phyloP scores from a whole-genome alignment of 1,139 yeast genomes.

The Debaryomyces sp. region DNA sequence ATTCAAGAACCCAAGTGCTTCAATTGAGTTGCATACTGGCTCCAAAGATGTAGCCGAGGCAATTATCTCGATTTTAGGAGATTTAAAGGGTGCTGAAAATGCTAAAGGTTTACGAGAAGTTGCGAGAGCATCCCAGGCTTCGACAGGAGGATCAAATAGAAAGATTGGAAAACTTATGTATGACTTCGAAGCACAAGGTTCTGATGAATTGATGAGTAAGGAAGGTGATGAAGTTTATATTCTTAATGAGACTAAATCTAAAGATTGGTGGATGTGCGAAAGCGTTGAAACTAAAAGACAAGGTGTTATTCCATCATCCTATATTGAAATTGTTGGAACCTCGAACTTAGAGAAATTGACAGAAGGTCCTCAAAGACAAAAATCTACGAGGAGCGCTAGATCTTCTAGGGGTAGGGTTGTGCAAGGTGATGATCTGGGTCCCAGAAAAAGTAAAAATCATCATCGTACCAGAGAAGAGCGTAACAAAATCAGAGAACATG shows the following conservation, averaged over 20 bases:
- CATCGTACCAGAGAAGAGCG: constrained; percentile 46
- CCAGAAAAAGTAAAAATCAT: constrained; percentile 17
- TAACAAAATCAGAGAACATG: constrained; percentile 50
- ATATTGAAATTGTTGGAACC: constrained; percentile 64
- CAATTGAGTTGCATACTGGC: constrained; percentile 88
- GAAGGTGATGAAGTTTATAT: constrained; percentile 86
- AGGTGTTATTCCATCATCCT: constrained; percentile 91
- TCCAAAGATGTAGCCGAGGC: constrained; percentile 86
- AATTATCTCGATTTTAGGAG: constrained; percentile 76
- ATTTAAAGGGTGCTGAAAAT: constrained; percentile 81
- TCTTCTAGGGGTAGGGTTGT: constrained; percentile 34
- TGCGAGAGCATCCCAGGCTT: constrained; percentile 68
- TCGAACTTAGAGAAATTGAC: constrained; percentile 48
- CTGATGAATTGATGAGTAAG: constrained; percentile 75
- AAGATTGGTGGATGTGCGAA: constrained; percentile 97
- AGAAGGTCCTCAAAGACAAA: constrained; percentile 38
- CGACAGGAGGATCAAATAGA: constrained; percentile 45
- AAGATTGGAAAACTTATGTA: constrained; percentile 74
- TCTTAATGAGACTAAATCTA: constrained; percentile 74
- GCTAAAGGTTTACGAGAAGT: constrained; percentile 85
- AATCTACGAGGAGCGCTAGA: constrained; percentile 26
- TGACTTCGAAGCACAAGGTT: constrained; percentile 87
- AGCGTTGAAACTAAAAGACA: constrained; percentile 63
- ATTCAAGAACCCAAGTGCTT: constrained; percentile 75
- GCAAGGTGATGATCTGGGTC: constrained; percentile 10